These are phyloP conservation scores for Acacia crassicarpa DNA, from an alignment of 306 rosid species.

Conservation along the genomic window DNA sequence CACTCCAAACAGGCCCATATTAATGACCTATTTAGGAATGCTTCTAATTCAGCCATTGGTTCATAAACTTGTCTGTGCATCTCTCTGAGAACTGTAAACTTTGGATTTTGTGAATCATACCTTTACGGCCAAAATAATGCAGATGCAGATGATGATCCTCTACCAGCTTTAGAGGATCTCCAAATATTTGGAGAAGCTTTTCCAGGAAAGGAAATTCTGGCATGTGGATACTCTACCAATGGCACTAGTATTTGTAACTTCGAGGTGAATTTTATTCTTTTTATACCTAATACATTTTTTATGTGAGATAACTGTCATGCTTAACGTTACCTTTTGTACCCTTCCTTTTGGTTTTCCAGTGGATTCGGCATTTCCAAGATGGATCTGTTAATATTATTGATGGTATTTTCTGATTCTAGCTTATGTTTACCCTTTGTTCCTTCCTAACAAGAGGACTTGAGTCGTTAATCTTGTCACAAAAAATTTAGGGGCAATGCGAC, in stretches of 20 bases:
- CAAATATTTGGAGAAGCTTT: slow-evolving; percentile 87
- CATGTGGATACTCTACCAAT: slow-evolving; percentile 73
- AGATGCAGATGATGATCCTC: slow-evolving; percentile 94
- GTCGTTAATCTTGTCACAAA: slow-evolving; percentile 29
- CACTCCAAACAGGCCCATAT: no score
- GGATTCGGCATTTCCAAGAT: slow-evolving; percentile 89
- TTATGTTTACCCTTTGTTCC: slow-evolving; percentile 10
- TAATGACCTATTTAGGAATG: neutral
- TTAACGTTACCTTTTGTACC: slow-evolving; percentile 32
- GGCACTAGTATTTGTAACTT: slow-evolving; percentile 94
- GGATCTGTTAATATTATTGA: slow-evolving; percentile 86
- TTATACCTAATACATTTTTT: slow-evolving; percentile 6
- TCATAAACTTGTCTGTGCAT: neutral
- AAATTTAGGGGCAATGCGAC: slow-evolving; percentile 84
- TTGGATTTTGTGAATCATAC: neutral
- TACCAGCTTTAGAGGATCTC: slow-evolving; percentile 85
- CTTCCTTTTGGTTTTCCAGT: slow-evolving; percentile 51
- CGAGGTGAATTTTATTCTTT: slow-evolving; percentile 63
- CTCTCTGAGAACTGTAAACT: neutral
- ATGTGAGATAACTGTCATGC: slow-evolving; percentile 25
- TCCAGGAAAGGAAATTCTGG: slow-evolving; percentile 91
- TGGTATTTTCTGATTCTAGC: slow-evolving; percentile 47
- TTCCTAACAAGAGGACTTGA: slow-evolving; percentile 26
- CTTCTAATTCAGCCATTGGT: neutral
- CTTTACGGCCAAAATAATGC: slow-evolving; percentile 15